These are phyloP conservation scores for Adansonia rubrostipa DNA, from an alignment of 441 rosid species.

Conservation along the genomic window DNA sequence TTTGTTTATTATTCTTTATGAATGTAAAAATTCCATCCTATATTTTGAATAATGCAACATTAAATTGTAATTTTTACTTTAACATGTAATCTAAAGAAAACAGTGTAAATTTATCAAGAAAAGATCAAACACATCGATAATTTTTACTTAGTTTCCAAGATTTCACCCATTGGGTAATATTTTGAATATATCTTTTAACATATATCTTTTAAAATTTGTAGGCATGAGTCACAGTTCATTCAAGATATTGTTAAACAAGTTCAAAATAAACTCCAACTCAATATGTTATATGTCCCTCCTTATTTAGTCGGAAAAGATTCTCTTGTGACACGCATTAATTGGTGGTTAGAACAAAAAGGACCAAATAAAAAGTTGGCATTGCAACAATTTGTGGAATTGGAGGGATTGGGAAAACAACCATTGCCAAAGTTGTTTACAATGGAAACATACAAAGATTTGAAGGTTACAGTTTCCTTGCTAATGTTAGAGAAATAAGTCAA, in stretches of 20 bases:
- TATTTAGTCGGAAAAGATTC: neutral
- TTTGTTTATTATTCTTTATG: too few relatives aligned
- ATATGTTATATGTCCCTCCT: neutral
- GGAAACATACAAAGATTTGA: neutral
- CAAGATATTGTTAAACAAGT: neutral
- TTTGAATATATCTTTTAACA: neutral
- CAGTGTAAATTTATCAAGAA: too few relatives aligned
- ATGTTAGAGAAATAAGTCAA: neutral
- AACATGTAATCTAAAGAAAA: too few relatives aligned
- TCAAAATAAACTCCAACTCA: neutral
- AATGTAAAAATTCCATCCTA: too few relatives aligned
- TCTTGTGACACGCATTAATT: neutral
- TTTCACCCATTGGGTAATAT: too few relatives aligned
- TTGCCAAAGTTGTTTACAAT: constrained; percentile 10
- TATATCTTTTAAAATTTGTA: neutral
- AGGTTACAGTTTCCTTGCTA: neutral
- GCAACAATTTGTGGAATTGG: neutral
- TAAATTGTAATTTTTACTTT: too few relatives aligned
- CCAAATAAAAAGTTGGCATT: neutral
- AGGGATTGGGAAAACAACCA: neutral
- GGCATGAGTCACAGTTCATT: neutral
- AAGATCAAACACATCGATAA: too few relatives aligned
- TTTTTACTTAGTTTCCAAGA: too few relatives aligned
- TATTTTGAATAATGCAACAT: too few relatives aligned
- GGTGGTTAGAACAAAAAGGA: neutral